Conservation (phyloP, 306 rosid species). For the Quercus aquifolioides region DNA sequence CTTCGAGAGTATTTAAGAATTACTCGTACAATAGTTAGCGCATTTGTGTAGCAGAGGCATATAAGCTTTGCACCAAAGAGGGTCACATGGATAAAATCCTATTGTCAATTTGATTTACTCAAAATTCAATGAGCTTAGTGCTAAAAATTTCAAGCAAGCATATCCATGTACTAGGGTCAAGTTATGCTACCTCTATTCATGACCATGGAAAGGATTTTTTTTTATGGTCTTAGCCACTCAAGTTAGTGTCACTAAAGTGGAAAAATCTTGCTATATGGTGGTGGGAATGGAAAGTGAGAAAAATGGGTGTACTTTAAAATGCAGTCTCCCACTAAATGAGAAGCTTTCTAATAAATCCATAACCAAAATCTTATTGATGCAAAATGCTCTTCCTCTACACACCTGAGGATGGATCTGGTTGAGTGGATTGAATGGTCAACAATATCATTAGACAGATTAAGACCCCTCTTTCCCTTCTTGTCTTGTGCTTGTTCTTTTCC, state of each 20-base stretch:
- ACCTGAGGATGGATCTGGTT: conserved; percentile 41
- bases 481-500: conserved; percentile 45
- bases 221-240: conserved; percentile 24
- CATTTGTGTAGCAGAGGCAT: neutral
- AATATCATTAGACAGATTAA: conserved; percentile 54
- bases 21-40: neutral
- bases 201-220: conserved; percentile 21
- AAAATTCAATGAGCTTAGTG: neutral
- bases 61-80: neutral
- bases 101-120: neutral
- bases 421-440: conserved; percentile 80
- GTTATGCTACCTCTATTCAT: conserved; percentile 17
- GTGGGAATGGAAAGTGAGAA: conserved; percentile 36
- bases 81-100: neutral
- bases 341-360: conserved; percentile 25
- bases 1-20: too few relatives aligned
- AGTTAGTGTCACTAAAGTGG: conserved; percentile 30
- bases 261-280: conserved; percentile 30
- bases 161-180: conserved; percentile 21
- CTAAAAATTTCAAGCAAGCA: neutral
- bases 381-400: conserved; percentile 35
- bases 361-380: conserved; percentile 20
- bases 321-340: conserved; percentile 52
- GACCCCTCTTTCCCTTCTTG: conserved; percentile 71
- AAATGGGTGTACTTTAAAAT: conserved; percentile 50